Conservation (phyloP, 768 basidiomycete species). For the Hydnomerulius pinastri region DNA sequence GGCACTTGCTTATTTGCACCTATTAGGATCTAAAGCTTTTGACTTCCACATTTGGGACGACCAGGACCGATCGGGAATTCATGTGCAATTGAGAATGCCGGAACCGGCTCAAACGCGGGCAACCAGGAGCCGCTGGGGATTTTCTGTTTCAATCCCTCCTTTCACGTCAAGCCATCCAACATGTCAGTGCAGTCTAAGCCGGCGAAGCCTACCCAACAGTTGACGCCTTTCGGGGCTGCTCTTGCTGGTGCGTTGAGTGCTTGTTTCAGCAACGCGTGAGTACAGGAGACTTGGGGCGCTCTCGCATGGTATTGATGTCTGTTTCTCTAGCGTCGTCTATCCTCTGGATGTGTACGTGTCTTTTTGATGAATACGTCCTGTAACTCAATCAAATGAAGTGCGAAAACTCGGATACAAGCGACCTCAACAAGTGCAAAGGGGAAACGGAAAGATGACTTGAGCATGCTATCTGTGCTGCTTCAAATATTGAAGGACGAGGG, state of each 20-base stretch:
- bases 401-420: constrained; percentile 95
- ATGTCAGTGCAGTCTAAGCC: constrained; percentile 47
- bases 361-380: constrained; percentile 2
- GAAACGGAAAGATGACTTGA: constrained; percentile 49
- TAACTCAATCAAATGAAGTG: constrained; percentile 54
- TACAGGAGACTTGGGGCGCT: constrained; percentile 17
- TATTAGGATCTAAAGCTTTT: constrained; percentile 13
- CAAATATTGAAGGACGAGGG: constrained; percentile 83
- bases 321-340: constrained; percentile 73
- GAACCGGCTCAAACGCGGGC: not conserved
- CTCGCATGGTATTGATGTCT: constrained; percentile 8
- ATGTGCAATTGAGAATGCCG: constrained; percentile 1
- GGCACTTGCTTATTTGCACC: constrained; percentile 8
- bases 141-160: not conserved
- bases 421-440: constrained; percentile 54
- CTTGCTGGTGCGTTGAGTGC: constrained; percentile 92
- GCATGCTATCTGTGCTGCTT: constrained; percentile 65
- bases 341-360: constrained; percentile 86
- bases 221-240: constrained; percentile 88
- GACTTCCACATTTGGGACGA: not conserved
- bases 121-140: not conserved
- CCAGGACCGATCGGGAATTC: not conserved
- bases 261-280: constrained; percentile 91
- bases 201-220: constrained; percentile 56
- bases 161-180: not conserved